These are phyloP conservation scores for Golovinomyces cichoracearum DNA, from an alignment of 2,329 filamentous ascomycete genomes.

Conservation along the genomic window DNA sequence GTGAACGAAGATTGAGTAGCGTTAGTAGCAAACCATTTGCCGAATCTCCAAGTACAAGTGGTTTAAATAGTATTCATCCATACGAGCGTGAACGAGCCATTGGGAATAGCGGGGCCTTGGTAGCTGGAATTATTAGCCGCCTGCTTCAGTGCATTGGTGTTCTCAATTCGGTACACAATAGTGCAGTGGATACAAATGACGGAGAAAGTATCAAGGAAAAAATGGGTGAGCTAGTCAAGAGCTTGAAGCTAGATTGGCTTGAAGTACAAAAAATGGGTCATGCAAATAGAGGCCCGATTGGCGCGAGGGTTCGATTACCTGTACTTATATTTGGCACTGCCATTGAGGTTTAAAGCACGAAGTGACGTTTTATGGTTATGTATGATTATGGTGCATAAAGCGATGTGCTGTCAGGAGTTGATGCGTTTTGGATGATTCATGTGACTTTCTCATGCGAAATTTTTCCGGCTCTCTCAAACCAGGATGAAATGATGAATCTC, in stretches of 20 bases:
- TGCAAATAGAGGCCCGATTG: constrained; percentile 67
- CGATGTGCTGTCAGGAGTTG: no score
- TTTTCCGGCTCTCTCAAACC: no score
- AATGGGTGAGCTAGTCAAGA: constrained; percentile 59
- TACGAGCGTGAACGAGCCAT: background rate
- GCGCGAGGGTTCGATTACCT: constrained; percentile 10
- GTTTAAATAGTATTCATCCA: background rate
- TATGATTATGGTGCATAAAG: no score
- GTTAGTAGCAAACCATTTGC: background rate
- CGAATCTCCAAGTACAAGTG: background rate
- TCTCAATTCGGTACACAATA: constrained; percentile 40
- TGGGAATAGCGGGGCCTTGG: background rate
- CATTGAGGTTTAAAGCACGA: background rate
- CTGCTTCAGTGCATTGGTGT: constrained; percentile 96
- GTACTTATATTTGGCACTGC: background rate
- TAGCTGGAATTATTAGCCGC: constrained; percentile 61
- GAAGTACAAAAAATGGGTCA: constrained; percentile 69
- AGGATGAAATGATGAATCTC: no score
- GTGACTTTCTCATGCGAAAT: no score
- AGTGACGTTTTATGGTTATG: no score
- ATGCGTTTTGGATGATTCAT: no score
- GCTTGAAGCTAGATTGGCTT: constrained; percentile 91
- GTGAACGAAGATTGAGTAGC: constrained; percentile 66
- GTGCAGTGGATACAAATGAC: constrained; percentile 4
- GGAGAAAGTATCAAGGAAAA: constrained; percentile 45